Conservation (phyloP, 116 monocot genomes). For the Posidonia oceanica region DNA sequence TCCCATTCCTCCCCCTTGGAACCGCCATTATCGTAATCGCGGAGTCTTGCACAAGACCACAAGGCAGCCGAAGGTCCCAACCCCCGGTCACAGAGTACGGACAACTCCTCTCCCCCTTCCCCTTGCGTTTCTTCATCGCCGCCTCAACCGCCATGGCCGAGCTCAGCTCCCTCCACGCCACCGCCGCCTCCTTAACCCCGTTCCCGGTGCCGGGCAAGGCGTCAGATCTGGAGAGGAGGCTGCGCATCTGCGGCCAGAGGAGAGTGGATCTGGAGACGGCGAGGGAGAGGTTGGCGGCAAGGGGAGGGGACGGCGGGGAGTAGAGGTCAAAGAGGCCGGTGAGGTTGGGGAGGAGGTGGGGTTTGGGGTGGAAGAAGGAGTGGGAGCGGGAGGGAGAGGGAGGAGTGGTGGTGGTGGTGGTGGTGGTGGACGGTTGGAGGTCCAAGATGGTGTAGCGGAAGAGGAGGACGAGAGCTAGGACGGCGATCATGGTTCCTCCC, state of each 20-base stretch:
- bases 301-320: background rate
- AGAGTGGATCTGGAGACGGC: conserved; percentile 9
- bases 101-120: conserved; percentile 10
- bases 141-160: conserved; percentile 3
- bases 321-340: conserved; percentile 13
- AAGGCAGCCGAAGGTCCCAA: conserved; percentile 37
- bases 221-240: conserved; percentile 56
- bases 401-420: background rate
- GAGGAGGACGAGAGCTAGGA: conserved; percentile 18
- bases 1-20: conserved; percentile 24
- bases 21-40: conserved; percentile 54
- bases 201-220: conserved; percentile 50
- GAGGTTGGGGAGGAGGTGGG: conserved; percentile 11
- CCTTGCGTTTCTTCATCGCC: background rate
- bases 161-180: conserved; percentile 33
- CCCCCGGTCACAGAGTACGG: conserved; percentile 29
- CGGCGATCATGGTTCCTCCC: conserved; percentile 13
- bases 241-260: conserved; percentile 46
- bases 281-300: background rate
- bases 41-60: conserved; percentile 64
- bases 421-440: background rate
- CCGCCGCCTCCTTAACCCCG: conserved; percentile 46
- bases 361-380: conserved; percentile 6
- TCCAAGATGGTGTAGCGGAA: conserved; percentile 2
- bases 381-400: background rate